Base-by-base conservation (phyloP, 2,329 filamentous ascomycete genomes). In the Dothistroma pini region DNA sequence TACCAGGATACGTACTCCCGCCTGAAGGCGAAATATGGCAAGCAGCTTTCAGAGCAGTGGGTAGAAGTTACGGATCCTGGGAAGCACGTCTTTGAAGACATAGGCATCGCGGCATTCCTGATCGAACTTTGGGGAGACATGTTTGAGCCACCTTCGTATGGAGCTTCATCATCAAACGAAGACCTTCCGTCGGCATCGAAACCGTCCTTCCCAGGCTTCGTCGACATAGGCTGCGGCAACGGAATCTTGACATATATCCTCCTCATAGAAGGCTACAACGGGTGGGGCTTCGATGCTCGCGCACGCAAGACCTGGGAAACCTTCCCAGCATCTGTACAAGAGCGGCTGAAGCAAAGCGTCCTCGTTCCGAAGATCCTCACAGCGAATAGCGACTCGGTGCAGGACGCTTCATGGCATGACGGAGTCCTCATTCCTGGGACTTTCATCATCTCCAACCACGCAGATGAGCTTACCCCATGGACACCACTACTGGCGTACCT, bases 371-470 rank as follows among this genome's bases (percentile, higher is more conserved):
- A 78, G 14, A 66, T 80, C n/a, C 68, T 81, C 8, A 1, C 65
- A 68, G 49, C 50, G 58, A 14, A 54, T 34, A 16, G 48, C 7
- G 22, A 19, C n/a, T n/a, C 22, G 25, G 56, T 44, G 12, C 31
- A 54, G 48, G 56, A 67, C 9, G 56, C 38, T 10, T 35, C 25
- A 22, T 69, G 64, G 63, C 82, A 84, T 66, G 72, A 80, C 63
- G 95, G 93, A 38, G 71, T 81, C 10, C 96, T 97, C 70, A 6
- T 53, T 0, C 73, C 75, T 16, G 86, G 86, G 31, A 96, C 91
- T 0, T 99, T 99, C 75, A 91, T 99, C 69, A 89, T 99, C 65
- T 96, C 92, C 54, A 99, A 99, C 72, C 95, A 99, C 74, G 93
- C 93, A 11, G 95, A 99, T 73, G 93, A 99, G 77, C 83, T 99